Evolutionary conservation across 306 rosid species (phyloP).

Genomic region (Myrica gale): DNA sequence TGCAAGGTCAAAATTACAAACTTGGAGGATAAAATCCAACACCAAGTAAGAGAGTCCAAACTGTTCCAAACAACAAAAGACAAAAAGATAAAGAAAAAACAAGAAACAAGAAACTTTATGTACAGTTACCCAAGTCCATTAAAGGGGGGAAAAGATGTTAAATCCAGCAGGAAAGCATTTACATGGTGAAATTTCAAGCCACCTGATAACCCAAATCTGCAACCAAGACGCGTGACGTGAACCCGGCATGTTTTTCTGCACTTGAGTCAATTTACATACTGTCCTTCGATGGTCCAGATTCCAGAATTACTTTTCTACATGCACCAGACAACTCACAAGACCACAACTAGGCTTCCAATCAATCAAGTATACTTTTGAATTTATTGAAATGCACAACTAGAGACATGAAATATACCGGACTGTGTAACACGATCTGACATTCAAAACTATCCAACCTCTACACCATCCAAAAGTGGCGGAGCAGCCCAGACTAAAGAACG

Average conservation of each 20-base stretch:
- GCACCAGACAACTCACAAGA: constrained; percentile 1
- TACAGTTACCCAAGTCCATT: no score
- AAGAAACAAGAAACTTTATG: no score
- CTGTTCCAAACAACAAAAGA: not conserved
- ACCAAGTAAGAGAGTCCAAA: not conserved
- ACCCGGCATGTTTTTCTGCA: constrained; percentile 6
- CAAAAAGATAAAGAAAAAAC: not conserved
- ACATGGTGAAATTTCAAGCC: constrained; percentile 16
- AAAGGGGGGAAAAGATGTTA: not conserved
- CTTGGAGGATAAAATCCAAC: no score
- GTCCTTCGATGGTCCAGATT: constrained; percentile 1
- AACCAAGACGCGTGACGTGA: constrained; percentile 2
- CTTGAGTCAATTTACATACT: not conserved
- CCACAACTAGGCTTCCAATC: constrained; percentile 3
- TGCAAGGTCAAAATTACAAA: no score
- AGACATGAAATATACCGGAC: not conserved
- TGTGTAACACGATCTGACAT: not conserved
- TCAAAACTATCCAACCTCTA: constrained; percentile 12
- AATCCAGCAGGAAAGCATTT: constrained; percentile 1
- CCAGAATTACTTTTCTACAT: not conserved
- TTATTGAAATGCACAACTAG: constrained; percentile 16
- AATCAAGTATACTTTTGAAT: not conserved
- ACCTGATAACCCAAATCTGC: not conserved
- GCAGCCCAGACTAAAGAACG: constrained; percentile 16
- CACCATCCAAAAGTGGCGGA: constrained; percentile 18